phyloP scores from a whole-genome alignment of 2,329 filamentous ascomycete genomes.

The Fusarium scirpi region DNA sequence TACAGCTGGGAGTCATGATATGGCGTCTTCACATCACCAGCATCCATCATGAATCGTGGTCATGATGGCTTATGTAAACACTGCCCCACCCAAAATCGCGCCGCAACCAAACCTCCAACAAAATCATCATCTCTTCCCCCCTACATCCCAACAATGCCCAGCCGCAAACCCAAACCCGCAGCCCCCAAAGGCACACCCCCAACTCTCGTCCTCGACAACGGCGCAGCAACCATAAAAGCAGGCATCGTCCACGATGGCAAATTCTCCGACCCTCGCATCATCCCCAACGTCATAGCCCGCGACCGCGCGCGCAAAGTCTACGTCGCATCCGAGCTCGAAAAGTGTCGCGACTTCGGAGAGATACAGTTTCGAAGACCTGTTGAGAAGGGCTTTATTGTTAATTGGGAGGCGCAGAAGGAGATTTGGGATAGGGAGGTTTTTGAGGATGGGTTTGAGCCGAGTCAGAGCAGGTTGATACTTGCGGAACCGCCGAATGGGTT shows the following conservation, averaged over 20 bases:
- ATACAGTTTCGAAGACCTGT: slow-evolving; percentile 88
- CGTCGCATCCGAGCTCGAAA: slow-evolving; percentile 80
- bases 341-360: slow-evolving; percentile 90
- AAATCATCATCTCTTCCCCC: slow-evolving; percentile 7
- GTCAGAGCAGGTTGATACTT: slow-evolving; percentile 84
- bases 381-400: slow-evolving; percentile 94
- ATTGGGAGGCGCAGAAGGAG: slow-evolving; percentile 95
- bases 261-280: slow-evolving; percentile 70
- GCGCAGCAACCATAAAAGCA: slow-evolving; percentile 90
- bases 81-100: slow-evolving; percentile 36
- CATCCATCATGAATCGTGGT: slow-evolving; percentile 16
- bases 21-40: fast-evolving
- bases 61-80: slow-evolving; percentile 38
- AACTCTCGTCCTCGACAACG: slow-evolving; percentile 94
- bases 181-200: slow-evolving; percentile 66
- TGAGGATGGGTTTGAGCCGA: slow-evolving; percentile 77
- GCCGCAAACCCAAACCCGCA: slow-evolving; percentile 64
- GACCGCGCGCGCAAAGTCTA: slow-evolving; percentile 83
- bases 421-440: slow-evolving; percentile 95
- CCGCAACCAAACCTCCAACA: slow-evolving; percentile 8
- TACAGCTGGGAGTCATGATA: neutral
- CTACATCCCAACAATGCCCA: neutral
- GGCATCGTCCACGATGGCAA: slow-evolving; percentile 72
- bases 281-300: slow-evolving; percentile 91
- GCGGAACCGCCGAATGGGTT: slow-evolving; percentile 88